Evolutionary conservation across 179 eudicot species (phyloP).

Genomic region (Patellifolia procumbens): DNA sequence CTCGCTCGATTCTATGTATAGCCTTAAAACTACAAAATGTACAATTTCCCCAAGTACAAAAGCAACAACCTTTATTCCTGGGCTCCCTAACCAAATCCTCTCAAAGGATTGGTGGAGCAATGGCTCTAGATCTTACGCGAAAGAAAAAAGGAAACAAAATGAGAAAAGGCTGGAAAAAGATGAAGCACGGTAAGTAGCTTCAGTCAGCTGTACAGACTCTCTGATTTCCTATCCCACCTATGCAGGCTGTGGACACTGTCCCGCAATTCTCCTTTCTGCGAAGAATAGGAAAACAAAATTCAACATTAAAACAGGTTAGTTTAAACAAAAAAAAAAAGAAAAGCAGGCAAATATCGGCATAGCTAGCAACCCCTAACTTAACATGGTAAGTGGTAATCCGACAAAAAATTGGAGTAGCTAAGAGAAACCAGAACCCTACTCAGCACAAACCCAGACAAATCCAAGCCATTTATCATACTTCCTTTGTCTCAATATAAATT

Average conservation of each 20-base stretch:
- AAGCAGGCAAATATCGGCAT: not conserved
- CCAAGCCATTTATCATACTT: too few relatives aligned
- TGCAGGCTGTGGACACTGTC: slow-evolving; percentile 47
- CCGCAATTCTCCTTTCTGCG: slow-evolving; percentile 70
- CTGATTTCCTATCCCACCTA: slow-evolving; percentile 43
- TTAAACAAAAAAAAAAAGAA: not conserved
- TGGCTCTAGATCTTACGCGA: slow-evolving; percentile 22
- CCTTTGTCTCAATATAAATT: too few relatives aligned
- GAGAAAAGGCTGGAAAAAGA: slow-evolving; percentile 26
- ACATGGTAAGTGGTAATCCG: too few relatives aligned
- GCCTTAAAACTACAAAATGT: slow-evolving; percentile 70
- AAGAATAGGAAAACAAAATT: not conserved
- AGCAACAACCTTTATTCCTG: slow-evolving; percentile 57
- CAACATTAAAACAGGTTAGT: not conserved
- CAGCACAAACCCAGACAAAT: too few relatives aligned
- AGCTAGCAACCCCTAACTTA: too few relatives aligned
- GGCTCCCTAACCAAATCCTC: slow-evolving; percentile 36
- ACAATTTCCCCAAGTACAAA: slow-evolving; percentile 58
- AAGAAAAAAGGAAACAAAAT: slow-evolving; percentile 5
- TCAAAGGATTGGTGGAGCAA: slow-evolving; percentile 34
- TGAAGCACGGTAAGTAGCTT: slow-evolving; percentile 53
- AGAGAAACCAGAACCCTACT: too few relatives aligned
- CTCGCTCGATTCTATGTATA: slow-evolving; percentile 49
- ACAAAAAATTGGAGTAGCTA: too few relatives aligned
- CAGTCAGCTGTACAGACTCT: slow-evolving; percentile 74